phyloP scores from a whole-genome alignment of 768 basidiomycete species.

The Tricholoma flavovirens region DNA sequence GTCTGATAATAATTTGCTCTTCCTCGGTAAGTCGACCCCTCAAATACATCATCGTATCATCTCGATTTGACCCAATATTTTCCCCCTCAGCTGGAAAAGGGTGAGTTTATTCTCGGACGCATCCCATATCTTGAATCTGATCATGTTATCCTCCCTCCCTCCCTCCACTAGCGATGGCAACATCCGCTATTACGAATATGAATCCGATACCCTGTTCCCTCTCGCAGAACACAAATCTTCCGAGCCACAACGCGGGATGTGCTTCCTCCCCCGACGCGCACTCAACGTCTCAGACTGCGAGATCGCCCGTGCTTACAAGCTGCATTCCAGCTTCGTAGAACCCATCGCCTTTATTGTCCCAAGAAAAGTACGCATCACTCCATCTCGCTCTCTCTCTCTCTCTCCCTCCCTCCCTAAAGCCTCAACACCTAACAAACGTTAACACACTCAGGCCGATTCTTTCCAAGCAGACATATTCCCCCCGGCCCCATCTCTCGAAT shows the following conservation, averaged over 20 bases:
- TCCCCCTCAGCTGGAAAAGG: constrained; percentile 72
- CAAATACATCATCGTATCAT: not conserved
- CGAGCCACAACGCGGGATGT: constrained; percentile 95
- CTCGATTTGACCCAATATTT: constrained; percentile 1
- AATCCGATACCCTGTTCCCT: constrained; percentile 71
- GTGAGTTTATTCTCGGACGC: constrained; percentile 31
- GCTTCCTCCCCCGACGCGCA: constrained; percentile 78
- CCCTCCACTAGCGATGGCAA: constrained; percentile 88
- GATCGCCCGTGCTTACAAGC: too few relatives aligned
- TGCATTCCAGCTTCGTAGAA: not conserved
- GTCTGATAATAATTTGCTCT: constrained; percentile 88
- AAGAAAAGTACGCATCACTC: constrained; percentile 77
- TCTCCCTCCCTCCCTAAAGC: not conserved
- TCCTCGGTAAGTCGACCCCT: constrained; percentile 50
- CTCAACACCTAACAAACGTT: constrained; percentile 1
- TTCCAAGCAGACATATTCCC: constrained; percentile 99
- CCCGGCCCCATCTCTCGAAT: constrained; percentile 76
- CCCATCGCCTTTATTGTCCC: constrained; percentile 95
- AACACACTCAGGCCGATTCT: constrained; percentile 61
- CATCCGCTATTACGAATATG: constrained; percentile 96
- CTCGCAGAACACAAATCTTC: constrained; percentile 83
- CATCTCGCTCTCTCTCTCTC: too few relatives aligned
- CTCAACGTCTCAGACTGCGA: too few relatives aligned
- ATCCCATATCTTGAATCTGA: not conserved
- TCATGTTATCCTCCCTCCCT: not conserved